Evolutionary conservation across 345 rosid species (phyloP), one percentile per base, ranked within the genome.

Genomic region (Mallotus nudiflorus): DNA sequence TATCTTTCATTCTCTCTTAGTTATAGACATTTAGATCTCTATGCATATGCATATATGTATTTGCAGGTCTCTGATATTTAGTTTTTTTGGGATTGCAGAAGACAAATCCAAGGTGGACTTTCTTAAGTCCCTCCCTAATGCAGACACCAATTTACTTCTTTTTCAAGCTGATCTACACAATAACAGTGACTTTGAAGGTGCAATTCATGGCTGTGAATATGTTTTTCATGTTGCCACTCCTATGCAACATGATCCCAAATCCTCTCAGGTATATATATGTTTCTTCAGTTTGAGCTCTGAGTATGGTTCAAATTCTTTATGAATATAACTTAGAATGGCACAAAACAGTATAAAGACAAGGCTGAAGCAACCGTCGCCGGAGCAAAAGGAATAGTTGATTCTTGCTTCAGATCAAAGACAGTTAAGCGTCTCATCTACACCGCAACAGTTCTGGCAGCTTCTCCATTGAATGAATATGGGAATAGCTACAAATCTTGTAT

Each of bases 151-250:
- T 0, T 46, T 79, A 15, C 42, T 73, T 20, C 48, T 82, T 27
- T 82, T 79, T 52, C 61, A 77, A 62, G 83, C 85, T 33, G 75
- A 82, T 55, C 8, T 79, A 14, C 55, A 61, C 64, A 50, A 62
- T 5, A 69, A 74, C 24, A n/a, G 2, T 33, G 77, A 77, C 45
- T 77, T 77, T 65, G 63, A 78, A 19, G 35, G 27, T 0, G 81
- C 77, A 9, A 73, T 78, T 58, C 16, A 69, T 20, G 81, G 81
- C 31, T 78, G 81, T 59, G n/a, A n/a, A n/a, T n/a, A n/a, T n/a
- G n/a, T n/a, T n/a, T n/a, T n/a, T n/a, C n/a, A n/a, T n/a, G n/a
- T 62, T 57, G 18, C 57, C 39, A 44, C 74, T 78, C 28, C 63
- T 78, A 19, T 3, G 77, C 81, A 9, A n/a, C n/a, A n/a, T n/a